Evolutionary conservation across 495 filamentous ascomycete genomes (phyloP).

Genomic region (Aspergillus indologenus): DNA sequence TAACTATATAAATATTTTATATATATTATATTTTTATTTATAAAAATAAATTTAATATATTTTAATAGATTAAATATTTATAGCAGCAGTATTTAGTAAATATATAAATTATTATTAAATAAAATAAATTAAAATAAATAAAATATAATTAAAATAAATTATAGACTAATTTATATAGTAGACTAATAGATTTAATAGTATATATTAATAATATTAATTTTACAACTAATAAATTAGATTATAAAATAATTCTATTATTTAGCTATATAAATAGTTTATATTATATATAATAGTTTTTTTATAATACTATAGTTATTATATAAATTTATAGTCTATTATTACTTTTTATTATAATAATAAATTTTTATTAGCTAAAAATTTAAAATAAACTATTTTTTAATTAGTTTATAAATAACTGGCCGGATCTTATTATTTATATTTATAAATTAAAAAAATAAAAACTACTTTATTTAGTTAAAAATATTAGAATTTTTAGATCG

Average conservation of each 20-base stretch:
- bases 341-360: constrained; percentile 2
- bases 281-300: constrained; percentile 2
- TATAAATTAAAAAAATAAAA: no score
- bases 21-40: no score
- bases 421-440: no score
- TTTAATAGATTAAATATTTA: not conserved
- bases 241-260: not conserved
- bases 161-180: no score
- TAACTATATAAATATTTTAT: no score
- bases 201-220: no score
- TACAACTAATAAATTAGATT: not conserved
- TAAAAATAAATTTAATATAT: not conserved
- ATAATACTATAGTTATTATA: not conserved
- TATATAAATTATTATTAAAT: no score
- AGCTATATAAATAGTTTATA: not conserved
- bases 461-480: not conserved
- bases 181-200: no score
- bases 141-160: no score
- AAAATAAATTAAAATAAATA: no score
- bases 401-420: constrained; percentile 1
- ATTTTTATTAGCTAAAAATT: constrained; percentile 1
- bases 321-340: constrained; percentile 5
- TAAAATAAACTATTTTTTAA: constrained; percentile 5
- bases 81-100: not conserved
- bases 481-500: not conserved